Conservation (phyloP, 148 eudicot species). For the Persicaria maculosa region DNA sequence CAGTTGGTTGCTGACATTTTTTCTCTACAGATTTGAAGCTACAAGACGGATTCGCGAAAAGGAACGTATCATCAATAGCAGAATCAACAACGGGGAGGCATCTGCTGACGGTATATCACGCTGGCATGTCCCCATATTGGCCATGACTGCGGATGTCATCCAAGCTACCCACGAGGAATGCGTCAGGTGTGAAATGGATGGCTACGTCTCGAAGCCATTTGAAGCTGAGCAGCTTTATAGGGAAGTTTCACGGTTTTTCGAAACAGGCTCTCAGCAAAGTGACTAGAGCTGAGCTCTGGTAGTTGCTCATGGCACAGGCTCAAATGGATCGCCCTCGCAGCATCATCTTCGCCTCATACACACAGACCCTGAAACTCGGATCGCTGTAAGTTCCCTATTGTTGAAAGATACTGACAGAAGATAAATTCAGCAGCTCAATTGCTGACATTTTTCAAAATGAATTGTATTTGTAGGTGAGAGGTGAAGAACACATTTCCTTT, state of each 20-base stretch:
- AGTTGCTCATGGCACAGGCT: constrained; percentile 7
- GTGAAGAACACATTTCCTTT: background rate
- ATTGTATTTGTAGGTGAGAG: background rate
- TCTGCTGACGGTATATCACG: constrained; percentile 29
- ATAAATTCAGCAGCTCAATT: background rate
- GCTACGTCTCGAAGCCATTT: constrained; percentile 92
- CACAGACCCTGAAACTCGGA: background rate
- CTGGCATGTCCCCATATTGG: constrained; percentile 84
- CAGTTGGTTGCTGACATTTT: background rate
- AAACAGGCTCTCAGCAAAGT: constrained; percentile 23
- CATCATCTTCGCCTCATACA: background rate
- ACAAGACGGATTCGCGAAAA: constrained; percentile 59
- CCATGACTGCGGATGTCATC: constrained; percentile 97
- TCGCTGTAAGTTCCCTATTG: background rate
- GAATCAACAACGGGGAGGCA: constrained; percentile 33
- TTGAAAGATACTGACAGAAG: background rate
- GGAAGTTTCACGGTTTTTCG: constrained; percentile 77
- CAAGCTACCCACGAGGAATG: constrained; percentile 93
- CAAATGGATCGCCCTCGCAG: background rate
- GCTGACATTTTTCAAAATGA: background rate
- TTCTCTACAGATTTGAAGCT: constrained; percentile 70
- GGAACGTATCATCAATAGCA: constrained; percentile 39
- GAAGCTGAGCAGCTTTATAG: constrained; percentile 87
- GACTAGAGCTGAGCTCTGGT: constrained; percentile 18
- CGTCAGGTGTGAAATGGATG: constrained; percentile 76